Evolutionary conservation across 352 stramenopile genomes (phyloP), one percentile per base, ranked within the genome.

Genomic region (Globisporangium okanoganense): DNA sequence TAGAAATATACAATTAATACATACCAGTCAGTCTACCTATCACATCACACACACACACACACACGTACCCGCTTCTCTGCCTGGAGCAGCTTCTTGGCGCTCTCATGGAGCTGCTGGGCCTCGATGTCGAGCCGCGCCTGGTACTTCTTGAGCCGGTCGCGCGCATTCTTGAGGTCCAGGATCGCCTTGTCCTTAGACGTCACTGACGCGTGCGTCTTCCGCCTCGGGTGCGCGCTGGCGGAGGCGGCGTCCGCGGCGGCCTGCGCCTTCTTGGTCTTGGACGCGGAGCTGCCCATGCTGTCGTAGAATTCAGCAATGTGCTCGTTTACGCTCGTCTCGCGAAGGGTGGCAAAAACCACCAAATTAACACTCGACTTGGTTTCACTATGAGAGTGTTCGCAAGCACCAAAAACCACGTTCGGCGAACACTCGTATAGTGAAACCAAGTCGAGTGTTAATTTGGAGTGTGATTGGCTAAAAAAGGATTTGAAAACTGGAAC

Each of bases 161-260:
- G 81, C n/a, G 88, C 85, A 48, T 94, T 94, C 71, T 96, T 96
- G 43, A 96, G 85, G 62, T 96, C 86, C 13, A 96, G 73, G 8
- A 95, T 65, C 18, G 87, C 88, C 65, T 92, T 92, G 70, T 96
- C 88, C 69, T 96, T 95, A 40, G 78, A 91, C 40, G 87, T 93
- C 45, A 95, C 73, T 48, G 91, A 76, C 38, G 78, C 69, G 24
- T 75, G 73, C n/a, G 73, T 77, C 57, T 20, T 66, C 47, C 54
- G 70, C 31, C 52, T 44, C 13, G 58, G 63, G 58, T 14, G 47
- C 53, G 58, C 41, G 38, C 38, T n/a, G 10, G 24, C 41, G 36
- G 47, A 53, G 27, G 14, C 14, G 16, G 58, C 48, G 18, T 14
- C 7, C 16, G 50, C 36, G 20, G 18, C 27, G 27, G 20, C 14